These are phyloP conservation scores for Parasitella parasitica DNA, from an alignment of 371 early-diverging fungal species.

Conservation along the genomic window DNA sequence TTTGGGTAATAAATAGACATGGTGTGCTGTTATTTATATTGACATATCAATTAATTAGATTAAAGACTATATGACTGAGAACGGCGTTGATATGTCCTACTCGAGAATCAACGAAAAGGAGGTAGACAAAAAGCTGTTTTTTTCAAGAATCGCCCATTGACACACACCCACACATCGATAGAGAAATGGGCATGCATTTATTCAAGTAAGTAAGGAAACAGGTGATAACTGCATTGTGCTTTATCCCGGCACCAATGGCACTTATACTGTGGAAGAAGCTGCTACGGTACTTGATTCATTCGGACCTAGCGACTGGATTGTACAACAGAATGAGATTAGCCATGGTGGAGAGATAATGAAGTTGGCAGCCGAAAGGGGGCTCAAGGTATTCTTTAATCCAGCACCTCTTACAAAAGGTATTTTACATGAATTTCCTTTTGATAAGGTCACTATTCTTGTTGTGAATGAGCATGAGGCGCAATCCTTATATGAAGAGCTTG, in stretches of 20 bases:
- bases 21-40: no score
- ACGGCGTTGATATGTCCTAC: conserved; percentile 43
- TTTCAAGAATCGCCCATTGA: neutral
- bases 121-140: conserved; percentile 23
- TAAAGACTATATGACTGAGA: conserved; percentile 32
- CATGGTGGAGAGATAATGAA: conserved; percentile 67
- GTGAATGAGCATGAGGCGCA: conserved; percentile 81
- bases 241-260: conserved; percentile 78
- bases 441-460: conserved; percentile 72
- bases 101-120: conserved; percentile 29
- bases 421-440: conserved; percentile 53
- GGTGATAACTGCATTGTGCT: conserved; percentile 89
- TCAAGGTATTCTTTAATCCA: conserved; percentile 82
- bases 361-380: conserved; percentile 53
- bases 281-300: conserved; percentile 42
- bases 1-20: conserved; percentile 36
- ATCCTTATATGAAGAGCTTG: conserved; percentile 40
- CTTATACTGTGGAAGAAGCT: conserved; percentile 44
- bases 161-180: conserved; percentile 2
- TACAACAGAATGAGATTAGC: conserved; percentile 88
- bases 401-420: conserved; percentile 75
- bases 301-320: conserved; percentile 61
- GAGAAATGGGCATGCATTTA: conserved; percentile 86
- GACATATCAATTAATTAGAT: neutral
- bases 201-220: conserved; percentile 70